A percentile compares a stretch with the other conserved stretches of the same genome.
Conservation (phyloP, 75 land plant species). For the Pinus taeda region DNA sequence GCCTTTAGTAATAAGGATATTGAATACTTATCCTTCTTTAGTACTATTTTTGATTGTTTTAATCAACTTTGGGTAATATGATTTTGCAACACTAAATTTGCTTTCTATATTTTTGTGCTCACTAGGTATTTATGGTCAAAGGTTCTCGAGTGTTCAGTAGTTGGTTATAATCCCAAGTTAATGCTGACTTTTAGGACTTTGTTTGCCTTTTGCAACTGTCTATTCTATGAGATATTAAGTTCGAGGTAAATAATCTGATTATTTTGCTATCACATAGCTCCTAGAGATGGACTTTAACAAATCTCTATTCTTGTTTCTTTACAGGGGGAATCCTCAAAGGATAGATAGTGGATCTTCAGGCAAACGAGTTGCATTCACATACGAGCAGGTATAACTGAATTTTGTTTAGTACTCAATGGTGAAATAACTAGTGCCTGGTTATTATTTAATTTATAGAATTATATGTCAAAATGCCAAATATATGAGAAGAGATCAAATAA, state of each 20-base stretch:
- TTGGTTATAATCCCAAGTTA: neutral
- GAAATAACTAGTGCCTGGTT: too few relatives aligned
- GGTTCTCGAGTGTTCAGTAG: neutral
- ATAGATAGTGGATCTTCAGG: slow-evolving; percentile 68
- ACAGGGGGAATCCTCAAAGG: slow-evolving; percentile 95
- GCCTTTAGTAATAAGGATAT: neutral
- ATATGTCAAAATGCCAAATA: too few relatives aligned
- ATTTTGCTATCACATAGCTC: neutral
- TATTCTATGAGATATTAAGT: neutral
- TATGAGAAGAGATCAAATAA: too few relatives aligned
- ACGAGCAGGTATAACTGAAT: slow-evolving; percentile 78
- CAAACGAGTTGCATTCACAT: slow-evolving; percentile 81
- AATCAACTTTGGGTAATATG: neutral
- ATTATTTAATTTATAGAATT: too few relatives aligned
- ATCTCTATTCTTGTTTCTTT: slow-evolving; percentile 4
- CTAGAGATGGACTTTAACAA: neutral
- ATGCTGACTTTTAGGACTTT: neutral
- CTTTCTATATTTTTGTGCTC: too few relatives aligned
- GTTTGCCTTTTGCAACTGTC: neutral
- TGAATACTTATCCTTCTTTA: neutral
- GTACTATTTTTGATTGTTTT: neutral
- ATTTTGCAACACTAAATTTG: neutral
- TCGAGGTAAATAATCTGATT: neutral
- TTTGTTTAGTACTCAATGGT: too few relatives aligned
- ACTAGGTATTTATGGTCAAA: too few relatives aligned